A percentile compares a stretch with the other conserved stretches of the same genome.
Conservation (phyloP, 495 filamentous ascomycete genomes). For the Penicillium goetzii region DNA sequence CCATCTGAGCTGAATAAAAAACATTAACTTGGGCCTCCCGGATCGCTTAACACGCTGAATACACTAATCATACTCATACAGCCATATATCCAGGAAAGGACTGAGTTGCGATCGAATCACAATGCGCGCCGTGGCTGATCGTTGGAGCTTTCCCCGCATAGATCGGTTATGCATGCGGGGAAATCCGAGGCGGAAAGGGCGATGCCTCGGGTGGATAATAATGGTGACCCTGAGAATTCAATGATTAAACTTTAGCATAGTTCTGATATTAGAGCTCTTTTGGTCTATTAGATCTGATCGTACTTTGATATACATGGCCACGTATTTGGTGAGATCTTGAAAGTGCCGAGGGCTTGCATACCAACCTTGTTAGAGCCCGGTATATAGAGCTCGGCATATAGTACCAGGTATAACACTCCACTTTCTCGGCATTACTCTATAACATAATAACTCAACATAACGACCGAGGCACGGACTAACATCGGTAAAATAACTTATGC, state of each 20-base stretch:
- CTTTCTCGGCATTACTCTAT: too few species aligned
- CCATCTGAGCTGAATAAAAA: not conserved
- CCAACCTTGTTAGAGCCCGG: too few species aligned
- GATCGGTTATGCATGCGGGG: slow-evolving; percentile 36
- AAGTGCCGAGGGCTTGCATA: too few species aligned
- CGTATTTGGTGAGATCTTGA: not conserved
- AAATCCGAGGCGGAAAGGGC: slow-evolving; percentile 12
- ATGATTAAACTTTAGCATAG: not conserved
- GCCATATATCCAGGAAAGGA: slow-evolving; percentile 7
- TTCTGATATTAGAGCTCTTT: not conserved
- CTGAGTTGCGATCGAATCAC: slow-evolving; percentile 9
- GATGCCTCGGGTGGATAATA: slow-evolving; percentile 7
- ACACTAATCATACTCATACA: slow-evolving; percentile 5
- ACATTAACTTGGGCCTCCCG: not conserved
- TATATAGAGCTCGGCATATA: too few species aligned
- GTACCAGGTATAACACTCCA: too few species aligned
- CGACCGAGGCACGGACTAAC: not conserved
- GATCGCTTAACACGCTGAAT: not conserved
- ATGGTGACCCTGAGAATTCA: not conserved
- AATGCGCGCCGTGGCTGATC: not conserved
- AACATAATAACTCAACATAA: too few species aligned
- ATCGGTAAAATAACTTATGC: not conserved
- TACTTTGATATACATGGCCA: not conserved
- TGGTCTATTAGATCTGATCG: not conserved
- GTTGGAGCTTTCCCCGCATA: slow-evolving; percentile 32